phyloP scores from a whole-genome alignment of 202 grass and related monocot species.

The Brachypodium distachyon region DNA sequence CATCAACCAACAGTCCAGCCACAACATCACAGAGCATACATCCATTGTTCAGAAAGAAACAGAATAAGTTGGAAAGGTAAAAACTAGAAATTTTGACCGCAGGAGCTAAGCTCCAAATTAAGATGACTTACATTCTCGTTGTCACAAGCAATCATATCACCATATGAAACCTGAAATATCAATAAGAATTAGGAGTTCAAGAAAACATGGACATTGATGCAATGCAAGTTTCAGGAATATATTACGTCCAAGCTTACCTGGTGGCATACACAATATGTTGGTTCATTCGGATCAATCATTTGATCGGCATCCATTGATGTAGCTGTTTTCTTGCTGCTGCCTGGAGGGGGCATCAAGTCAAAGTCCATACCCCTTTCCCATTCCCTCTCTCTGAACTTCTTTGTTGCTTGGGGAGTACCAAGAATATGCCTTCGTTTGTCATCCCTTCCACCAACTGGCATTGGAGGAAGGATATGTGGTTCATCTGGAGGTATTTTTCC shows the following conservation, averaged over 20 bases:
- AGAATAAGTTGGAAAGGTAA: neutral
- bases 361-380: constrained; percentile 80
- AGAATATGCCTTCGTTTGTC: constrained; percentile 64
- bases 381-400: constrained; percentile 73
- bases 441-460: constrained; percentile 48
- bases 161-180: constrained; percentile 76
- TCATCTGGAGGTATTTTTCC: constrained; percentile 83
- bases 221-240: neutral
- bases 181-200: constrained; percentile 9
- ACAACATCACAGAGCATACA: neutral
- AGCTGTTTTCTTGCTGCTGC: constrained; percentile 71
- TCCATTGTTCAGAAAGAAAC: neutral
- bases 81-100: neutral
- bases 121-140: constrained; percentile 87
- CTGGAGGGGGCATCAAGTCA: constrained; percentile 94
- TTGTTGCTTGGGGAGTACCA: constrained; percentile 83
- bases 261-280: constrained; percentile 95
- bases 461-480: constrained; percentile 61
- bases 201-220: neutral
- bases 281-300: constrained; percentile 90
- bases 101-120: neutral
- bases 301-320: constrained; percentile 61
- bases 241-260: constrained; percentile 47
- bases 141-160: constrained; percentile 98
- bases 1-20: neutral